These are phyloP conservation scores for Phyllosticta paracitricarpa DNA, from an alignment of 2,329 filamentous ascomycete species.

Conservation along the genomic window DNA sequence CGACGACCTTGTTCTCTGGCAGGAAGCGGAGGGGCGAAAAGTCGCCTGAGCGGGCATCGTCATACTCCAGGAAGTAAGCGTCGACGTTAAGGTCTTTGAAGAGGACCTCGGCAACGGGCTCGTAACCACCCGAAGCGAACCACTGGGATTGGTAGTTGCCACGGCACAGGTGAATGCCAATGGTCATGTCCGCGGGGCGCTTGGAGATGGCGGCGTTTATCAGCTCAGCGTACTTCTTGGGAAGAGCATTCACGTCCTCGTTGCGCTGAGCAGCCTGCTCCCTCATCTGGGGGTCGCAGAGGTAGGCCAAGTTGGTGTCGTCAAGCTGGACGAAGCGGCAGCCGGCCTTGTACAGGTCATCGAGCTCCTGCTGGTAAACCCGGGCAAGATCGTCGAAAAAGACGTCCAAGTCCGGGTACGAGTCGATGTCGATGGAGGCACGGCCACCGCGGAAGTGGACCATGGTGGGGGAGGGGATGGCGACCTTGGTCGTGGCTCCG, in stretches of 20 bases:
- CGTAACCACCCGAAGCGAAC: slow-evolving; percentile 50
- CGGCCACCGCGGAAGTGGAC: slow-evolving; percentile 49
- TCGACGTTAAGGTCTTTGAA: slow-evolving; percentile 49
- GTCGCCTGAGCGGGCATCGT: slow-evolving; percentile 46
- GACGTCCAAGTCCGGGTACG: slow-evolving; percentile 45
- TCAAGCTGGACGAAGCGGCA: slow-evolving; percentile 49
- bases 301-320: slow-evolving; percentile 51
- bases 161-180: slow-evolving; percentile 48
- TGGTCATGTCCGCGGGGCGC: slow-evolving; percentile 44
- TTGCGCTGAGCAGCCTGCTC: slow-evolving; percentile 44
- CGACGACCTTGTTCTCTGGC: slow-evolving; percentile 45
- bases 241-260: slow-evolving; percentile 39
- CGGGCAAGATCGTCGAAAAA: slow-evolving; percentile 48
- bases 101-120: slow-evolving; percentile 47
- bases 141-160: slow-evolving; percentile 49
- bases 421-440: slow-evolving; percentile 41
- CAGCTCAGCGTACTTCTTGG: slow-evolving; percentile 43
- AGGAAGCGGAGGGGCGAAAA: slow-evolving; percentile 46
- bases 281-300: slow-evolving; percentile 48
- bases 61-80: slow-evolving; percentile 51
- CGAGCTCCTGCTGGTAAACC: slow-evolving; percentile 47
- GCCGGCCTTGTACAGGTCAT: slow-evolving; percentile 43
- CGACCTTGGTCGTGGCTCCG: slow-evolving; percentile 42
- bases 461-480: slow-evolving; percentile 51
- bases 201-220: slow-evolving; percentile 46